Percentiles rank a stretch among this genome's conserved stretches.
phyloP scores from a whole-genome alignment of 352 stramenopile species.

The Globisporangium recalcitrans region DNA sequence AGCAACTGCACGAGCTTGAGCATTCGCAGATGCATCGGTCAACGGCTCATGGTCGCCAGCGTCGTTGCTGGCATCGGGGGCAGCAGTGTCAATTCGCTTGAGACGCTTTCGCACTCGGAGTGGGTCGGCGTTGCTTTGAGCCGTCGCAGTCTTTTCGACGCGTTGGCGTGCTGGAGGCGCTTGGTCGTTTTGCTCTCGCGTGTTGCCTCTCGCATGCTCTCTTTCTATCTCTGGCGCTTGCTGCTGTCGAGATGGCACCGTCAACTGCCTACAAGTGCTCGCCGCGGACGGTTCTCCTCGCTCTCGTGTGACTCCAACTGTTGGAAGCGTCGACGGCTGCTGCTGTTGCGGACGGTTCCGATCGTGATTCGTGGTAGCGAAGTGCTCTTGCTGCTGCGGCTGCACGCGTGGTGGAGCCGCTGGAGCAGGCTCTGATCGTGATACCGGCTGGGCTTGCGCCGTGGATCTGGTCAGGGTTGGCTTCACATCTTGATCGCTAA shows the following conservation, averaged over 20 bases:
- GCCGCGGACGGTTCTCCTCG: neutral
- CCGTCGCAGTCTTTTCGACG: neutral
- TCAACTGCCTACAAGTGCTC: neutral
- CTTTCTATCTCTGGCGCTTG: neutral
- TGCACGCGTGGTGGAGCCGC: neutral
- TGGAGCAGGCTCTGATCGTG: neutral
- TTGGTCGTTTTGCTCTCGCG: neutral
- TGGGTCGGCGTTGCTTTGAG: neutral
- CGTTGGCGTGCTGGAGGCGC: neutral
- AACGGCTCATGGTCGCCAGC: neutral
- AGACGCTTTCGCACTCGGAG: neutral
- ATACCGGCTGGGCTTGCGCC: neutral
- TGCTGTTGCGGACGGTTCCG: conserved; percentile 5
- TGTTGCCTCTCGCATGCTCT: neutral
- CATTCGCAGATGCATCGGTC: neutral
- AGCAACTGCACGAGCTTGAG: neutral
- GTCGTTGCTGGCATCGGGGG: neutral
- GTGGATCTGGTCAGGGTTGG: neutral
- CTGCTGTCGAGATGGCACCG: neutral
- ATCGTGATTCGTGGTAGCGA: conserved; percentile 6
- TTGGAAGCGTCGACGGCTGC: conserved; percentile 7
- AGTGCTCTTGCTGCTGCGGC: conserved; percentile 6
- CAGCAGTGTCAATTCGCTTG: neutral
- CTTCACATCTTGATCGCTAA: conserved; percentile 7
- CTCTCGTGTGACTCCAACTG: neutral